These are phyloP conservation scores for Alternaria hordeiaustralica DNA, from an alignment of 2,329 filamentous ascomycete species.

Conservation along the genomic window DNA sequence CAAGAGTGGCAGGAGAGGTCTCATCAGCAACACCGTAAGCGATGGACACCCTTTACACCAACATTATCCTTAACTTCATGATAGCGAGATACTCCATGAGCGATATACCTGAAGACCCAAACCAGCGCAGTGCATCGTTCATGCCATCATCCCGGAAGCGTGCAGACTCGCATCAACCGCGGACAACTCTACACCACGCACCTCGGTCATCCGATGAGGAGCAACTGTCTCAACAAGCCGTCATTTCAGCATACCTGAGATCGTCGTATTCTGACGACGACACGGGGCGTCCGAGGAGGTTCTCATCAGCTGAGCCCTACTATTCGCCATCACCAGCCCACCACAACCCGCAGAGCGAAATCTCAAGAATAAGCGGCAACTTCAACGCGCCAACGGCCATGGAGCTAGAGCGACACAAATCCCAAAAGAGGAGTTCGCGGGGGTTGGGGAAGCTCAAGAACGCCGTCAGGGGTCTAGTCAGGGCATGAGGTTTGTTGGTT, in stretches of 20 bases:
- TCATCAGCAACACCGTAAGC: conserved; percentile 11
- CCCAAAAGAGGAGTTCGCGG: conserved; percentile 15
- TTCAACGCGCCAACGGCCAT: conserved; percentile 39
- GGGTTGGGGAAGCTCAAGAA: conserved; percentile 21
- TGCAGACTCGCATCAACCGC: conserved; percentile 19
- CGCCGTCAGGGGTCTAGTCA: conserved; percentile 21
- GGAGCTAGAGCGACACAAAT: conserved; percentile 27
- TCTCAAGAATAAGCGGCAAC: conserved; percentile 29
- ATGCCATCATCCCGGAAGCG: conserved; percentile 14
- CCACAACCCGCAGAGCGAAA: conserved; percentile 13
- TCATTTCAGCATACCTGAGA: conserved; percentile 9
- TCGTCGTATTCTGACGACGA: conserved; percentile 13
- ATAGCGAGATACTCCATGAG: conserved; percentile 10
- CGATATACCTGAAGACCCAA: conserved; percentile 6
- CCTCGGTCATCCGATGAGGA: conserved; percentile 3
- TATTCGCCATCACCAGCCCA: conserved; percentile 7
- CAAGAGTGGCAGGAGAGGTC: conserved; percentile 10
- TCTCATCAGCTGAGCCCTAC: conserved; percentile 13
- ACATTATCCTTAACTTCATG: not conserved
- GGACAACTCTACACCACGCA: not conserved
- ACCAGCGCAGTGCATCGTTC: not conserved
- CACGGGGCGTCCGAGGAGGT: conserved; percentile 6
- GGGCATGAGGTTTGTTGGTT: conserved; percentile 9
- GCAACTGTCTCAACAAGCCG: conserved; percentile 4
- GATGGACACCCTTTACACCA: not conserved